Percentiles rank a stretch among this genome's conserved stretches.
Evolutionary conservation across 805 yeast genomes (phyloP).

Genomic region (Clavispora phyllophila): DNA sequence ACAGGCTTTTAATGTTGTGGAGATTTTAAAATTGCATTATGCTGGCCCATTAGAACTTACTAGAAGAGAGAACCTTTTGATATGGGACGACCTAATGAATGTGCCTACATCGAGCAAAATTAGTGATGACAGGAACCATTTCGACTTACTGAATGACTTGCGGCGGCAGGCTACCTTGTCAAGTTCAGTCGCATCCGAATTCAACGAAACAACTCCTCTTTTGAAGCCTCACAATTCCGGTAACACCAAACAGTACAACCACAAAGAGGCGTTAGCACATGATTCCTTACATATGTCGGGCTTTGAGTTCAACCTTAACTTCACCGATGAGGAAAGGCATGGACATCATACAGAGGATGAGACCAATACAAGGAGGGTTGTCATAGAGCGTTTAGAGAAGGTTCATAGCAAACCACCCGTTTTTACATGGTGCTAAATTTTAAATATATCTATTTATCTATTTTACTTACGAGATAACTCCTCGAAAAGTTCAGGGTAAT

Average conservation of each 20-base stretch:
- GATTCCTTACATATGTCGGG: conserved; percentile 15
- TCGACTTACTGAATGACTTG: background rate
- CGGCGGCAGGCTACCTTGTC: background rate
- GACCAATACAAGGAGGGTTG: conserved; percentile 40
- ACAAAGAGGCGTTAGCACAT: background rate
- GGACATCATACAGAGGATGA: background rate
- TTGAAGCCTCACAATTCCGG: background rate
- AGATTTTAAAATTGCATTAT: conserved; percentile 48
- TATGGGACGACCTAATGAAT: conserved; percentile 58
- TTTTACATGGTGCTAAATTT: conserved; percentile 54
- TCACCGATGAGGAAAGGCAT: conserved; percentile 5
- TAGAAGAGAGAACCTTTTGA: conserved; percentile 49
- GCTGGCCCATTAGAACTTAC: conserved; percentile 69
- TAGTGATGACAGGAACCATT: background rate
- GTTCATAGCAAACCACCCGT: conserved; percentile 56
- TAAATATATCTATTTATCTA: background rate
- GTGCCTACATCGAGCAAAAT: conserved; percentile 36
- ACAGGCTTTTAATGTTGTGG: conserved; percentile 72
- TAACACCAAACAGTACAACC: background rate
- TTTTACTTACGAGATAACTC: background rate
- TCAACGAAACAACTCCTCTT: conserved; percentile 1
- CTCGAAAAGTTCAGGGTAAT: conserved; percentile 13
- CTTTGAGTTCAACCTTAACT: conserved; percentile 18
- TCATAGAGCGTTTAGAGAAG: conserved; percentile 56
- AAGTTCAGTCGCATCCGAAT: background rate